phyloP scores from a whole-genome alignment of 352 stramenopile genomes.

The Nothophytophthora sp. region DNA sequence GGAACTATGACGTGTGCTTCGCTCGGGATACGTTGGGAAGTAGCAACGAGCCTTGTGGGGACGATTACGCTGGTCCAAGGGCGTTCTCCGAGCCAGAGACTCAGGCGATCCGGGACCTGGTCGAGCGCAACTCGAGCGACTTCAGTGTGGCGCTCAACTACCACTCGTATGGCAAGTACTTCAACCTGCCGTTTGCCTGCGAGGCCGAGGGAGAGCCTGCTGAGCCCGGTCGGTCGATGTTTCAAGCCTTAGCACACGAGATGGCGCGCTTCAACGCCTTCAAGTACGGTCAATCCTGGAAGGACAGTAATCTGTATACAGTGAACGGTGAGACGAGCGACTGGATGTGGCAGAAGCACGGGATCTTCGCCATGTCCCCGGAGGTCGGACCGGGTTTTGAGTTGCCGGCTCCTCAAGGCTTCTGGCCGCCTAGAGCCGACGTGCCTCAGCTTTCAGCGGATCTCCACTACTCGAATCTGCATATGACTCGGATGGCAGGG shows the following conservation, averaged over 20 bases:
- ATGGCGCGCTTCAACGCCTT: constrained; percentile 82
- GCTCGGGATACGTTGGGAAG: constrained; percentile 58
- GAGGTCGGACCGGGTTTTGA: constrained; percentile 76
- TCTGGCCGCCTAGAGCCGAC: constrained; percentile 63
- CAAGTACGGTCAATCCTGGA: constrained; percentile 77
- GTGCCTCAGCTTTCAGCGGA: constrained; percentile 62
- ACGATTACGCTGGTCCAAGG: constrained; percentile 68
- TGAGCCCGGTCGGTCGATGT: constrained; percentile 38
- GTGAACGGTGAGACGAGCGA: constrained; percentile 89
- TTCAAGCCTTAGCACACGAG: constrained; percentile 53
- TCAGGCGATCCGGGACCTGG: constrained; percentile 63
- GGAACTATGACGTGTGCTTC: constrained; percentile 88
- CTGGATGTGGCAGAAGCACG: constrained; percentile 83
- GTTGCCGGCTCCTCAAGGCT: constrained; percentile 35
- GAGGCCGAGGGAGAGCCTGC: constrained; percentile 51
- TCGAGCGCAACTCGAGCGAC: constrained; percentile 48
- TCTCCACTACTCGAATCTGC: constrained; percentile 77
- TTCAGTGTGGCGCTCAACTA: constrained; percentile 81
- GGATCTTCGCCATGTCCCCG: constrained; percentile 85
- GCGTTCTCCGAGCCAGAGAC: constrained; percentile 87
- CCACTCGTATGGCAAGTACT: constrained; percentile 81
- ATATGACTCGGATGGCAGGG: constrained; percentile 49
- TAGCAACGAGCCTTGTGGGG: constrained; percentile 61
- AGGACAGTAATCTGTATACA: constrained; percentile 83
- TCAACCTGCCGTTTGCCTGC: constrained; percentile 87